These are phyloP conservation scores for Penicillium freii DNA, from an alignment of 2,329 filamentous ascomycete species.

Conservation along the genomic window DNA sequence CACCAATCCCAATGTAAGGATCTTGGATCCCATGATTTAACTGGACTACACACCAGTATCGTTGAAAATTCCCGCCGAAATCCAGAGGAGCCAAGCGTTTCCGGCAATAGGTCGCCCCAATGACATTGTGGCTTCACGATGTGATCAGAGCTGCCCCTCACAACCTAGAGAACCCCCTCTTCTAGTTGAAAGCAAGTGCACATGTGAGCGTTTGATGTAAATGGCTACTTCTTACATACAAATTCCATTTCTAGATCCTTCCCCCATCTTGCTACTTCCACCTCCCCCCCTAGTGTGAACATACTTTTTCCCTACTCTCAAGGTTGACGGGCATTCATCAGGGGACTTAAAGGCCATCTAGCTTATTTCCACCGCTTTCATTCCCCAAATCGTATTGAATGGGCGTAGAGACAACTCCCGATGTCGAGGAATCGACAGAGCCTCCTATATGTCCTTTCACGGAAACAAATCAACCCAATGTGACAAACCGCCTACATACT, in stretches of 20 bases:
- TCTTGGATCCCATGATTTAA: slow-evolving; percentile 8
- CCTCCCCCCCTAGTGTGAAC: not conserved
- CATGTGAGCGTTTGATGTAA: not conserved
- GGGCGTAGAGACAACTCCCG: slow-evolving; percentile 40
- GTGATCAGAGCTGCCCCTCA: slow-evolving; percentile 14
- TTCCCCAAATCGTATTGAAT: slow-evolving; percentile 33
- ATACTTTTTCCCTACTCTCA: not conserved
- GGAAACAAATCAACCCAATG: slow-evolving; percentile 24
- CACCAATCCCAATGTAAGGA: slow-evolving; percentile 15
- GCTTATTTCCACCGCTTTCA: not conserved
- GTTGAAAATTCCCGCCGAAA: slow-evolving; percentile 3
- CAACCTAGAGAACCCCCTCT: slow-evolving; percentile 9
- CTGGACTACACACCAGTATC: slow-evolving; percentile 2
- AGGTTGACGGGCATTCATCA: not conserved
- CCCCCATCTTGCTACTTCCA: not conserved
- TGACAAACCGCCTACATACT: slow-evolving; percentile 15
- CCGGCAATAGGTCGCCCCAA: slow-evolving; percentile 12
- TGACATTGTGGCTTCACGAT: slow-evolving; percentile 11
- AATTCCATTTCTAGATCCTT: slow-evolving; percentile 3
- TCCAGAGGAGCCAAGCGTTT: slow-evolving; percentile 18
- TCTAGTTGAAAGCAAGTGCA: not conserved
- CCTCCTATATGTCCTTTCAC: slow-evolving; percentile 40
- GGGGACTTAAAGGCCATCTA: slow-evolving; percentile 1
- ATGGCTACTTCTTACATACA: slow-evolving; percentile 3
- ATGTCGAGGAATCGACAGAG: slow-evolving; percentile 45